Base-by-base conservation (phyloP, 805 yeast genomes). In the Candida palmyrensis region DNA sequence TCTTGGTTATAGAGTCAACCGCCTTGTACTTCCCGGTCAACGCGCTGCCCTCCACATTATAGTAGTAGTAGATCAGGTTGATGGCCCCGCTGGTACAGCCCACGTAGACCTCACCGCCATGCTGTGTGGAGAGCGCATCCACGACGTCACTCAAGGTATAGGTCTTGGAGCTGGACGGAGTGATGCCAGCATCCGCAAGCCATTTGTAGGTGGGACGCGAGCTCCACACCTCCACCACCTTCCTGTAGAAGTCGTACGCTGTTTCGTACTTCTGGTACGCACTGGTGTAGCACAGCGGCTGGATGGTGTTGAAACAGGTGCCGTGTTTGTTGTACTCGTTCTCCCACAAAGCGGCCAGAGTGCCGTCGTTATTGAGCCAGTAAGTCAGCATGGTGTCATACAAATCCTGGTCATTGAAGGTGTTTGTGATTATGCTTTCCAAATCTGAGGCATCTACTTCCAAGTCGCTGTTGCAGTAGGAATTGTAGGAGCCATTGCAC, bases 241-340 rank as follows among this genome's bases (percentile, higher is more conserved):
- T 68, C 31, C 71, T 69, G 57, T 66, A 84, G 57, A 77, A 87
- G 53, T 87, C 94, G 37, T 75, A 78, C 18, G 84, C 88, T 31
- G 68, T 68, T 36, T 57, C 62, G 38, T 57, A 45, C 11, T 52
- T 34, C 16, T 49, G 45, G 37, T 52, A 54, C 14, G 41, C 35
- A 14, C 41, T 44, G 5, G 59, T 59, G 56, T 87, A 88, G 55
- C 97, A 89, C 4, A 55, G 45, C 3, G 92, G 84, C 36, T 71
- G 75, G 29, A 89, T 63, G 1, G 96, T 87, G 30, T 79, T 75
- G 71, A 88, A 79, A 59, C 97, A 89, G 7, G 96, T 87, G 16
- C 89, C 97, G 53, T 89, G 97, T 55, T 89, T 89, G 63, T 89
- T 88, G 69, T 75, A 89, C 58, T 89, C 97, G 57, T 89, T 96